A percentile compares a stretch with the other conserved stretches of the same genome.
Evolutionary conservation across 805 yeast genomes (phyloP).

Genomic region (Wilhelminamyces savonicus): DNA sequence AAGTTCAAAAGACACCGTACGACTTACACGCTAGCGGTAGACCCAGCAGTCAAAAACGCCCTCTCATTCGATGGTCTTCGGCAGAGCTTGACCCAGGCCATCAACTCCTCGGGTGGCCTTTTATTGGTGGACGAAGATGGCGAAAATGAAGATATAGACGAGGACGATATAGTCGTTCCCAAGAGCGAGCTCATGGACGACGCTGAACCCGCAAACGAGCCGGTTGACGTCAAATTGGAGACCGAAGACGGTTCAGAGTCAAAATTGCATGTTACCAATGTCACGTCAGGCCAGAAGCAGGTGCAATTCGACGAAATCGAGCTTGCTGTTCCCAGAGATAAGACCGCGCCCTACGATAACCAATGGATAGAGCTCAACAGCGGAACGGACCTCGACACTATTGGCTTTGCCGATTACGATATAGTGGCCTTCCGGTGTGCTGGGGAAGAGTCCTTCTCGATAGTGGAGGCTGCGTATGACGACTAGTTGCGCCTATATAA

Average conservation of each 20-base stretch:
- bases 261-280: too few species aligned
- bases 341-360: constrained; percentile 25
- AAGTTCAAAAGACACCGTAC: constrained; percentile 29
- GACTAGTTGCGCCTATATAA: constrained; percentile 7
- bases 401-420: constrained; percentile 34
- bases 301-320: constrained; percentile 20
- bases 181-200: constrained; percentile 31
- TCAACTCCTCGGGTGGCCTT: constrained; percentile 46
- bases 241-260: too few species aligned
- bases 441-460: constrained; percentile 30
- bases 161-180: constrained; percentile 28
- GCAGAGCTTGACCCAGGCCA: constrained; percentile 25
- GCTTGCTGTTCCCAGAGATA: constrained; percentile 39
- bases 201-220: too few species aligned
- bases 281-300: too few species aligned
- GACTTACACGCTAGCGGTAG: constrained; percentile 25
- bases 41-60: constrained; percentile 10
- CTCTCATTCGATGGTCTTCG: constrained; percentile 14
- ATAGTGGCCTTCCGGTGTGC: constrained; percentile 34
- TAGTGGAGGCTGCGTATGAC: constrained; percentile 29
- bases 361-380: constrained; percentile 28
- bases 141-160: constrained; percentile 15
- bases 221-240: too few species aligned
- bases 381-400: constrained; percentile 19
- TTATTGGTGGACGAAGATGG: constrained; percentile 19